Evolutionary conservation across 1,139 yeast species (phyloP).

Genomic region (Yamadazyma atlantica): DNA sequence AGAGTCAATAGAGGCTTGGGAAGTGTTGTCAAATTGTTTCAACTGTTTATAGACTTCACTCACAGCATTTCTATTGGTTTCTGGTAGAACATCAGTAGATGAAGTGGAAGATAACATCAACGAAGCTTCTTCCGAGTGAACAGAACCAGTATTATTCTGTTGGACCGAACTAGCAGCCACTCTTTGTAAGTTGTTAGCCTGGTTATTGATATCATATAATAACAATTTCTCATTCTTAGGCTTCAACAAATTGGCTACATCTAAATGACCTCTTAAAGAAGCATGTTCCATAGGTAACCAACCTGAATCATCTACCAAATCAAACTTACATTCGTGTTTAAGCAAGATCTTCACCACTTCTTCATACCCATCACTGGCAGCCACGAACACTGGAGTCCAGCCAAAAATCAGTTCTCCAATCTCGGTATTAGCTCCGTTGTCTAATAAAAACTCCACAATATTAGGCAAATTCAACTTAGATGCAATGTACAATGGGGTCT

Average conservation of each 20-base stretch:
- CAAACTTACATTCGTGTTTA: constrained; percentile 51
- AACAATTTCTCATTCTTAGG: constrained; percentile 41
- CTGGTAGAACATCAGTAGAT: constrained; percentile 44
- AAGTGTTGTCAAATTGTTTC: constrained; percentile 27
- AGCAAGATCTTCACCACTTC: constrained; percentile 59
- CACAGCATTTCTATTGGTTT: constrained; percentile 32
- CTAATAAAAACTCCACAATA: constrained; percentile 57
- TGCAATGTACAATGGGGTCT: constrained; percentile 82
- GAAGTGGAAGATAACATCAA: constrained; percentile 18
- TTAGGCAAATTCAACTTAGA: constrained; percentile 59
- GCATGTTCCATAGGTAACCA: constrained; percentile 99
- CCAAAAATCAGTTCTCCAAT: constrained; percentile 78
- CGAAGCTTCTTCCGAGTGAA: constrained; percentile 15
- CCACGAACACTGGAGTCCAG: constrained; percentile 93
- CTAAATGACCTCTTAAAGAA: constrained; percentile 81
- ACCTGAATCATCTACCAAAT: constrained; percentile 77
- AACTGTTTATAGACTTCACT: constrained; percentile 43
- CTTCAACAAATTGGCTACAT: constrained; percentile 59
- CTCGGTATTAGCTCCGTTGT: constrained; percentile 65
- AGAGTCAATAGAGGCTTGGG: constrained; percentile 15
- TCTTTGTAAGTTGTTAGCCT: constrained; percentile 38
- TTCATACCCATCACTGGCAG: constrained; percentile 81
- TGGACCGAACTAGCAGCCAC: constrained; percentile 21
- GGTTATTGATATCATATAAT: constrained; percentile 40
- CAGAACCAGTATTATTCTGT: constrained; percentile 11